Percentiles rank a stretch among this genome's conserved stretches.
Evolutionary conservation across 2,329 filamentous ascomycete species (phyloP).

Genomic region (Diplodia sapinea): DNA sequence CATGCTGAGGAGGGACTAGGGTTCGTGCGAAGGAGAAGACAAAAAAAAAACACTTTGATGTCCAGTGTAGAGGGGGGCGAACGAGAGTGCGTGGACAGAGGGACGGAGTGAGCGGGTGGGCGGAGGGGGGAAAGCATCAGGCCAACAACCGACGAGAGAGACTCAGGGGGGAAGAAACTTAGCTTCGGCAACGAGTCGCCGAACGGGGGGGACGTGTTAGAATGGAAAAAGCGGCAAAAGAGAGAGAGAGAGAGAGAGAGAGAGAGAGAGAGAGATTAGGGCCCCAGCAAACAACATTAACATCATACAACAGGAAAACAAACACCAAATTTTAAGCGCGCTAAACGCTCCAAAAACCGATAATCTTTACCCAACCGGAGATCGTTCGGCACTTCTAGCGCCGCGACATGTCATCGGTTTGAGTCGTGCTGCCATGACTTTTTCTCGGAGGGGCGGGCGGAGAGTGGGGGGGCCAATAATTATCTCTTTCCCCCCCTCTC

Average conservation of each 20-base stretch:
- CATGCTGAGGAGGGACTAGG: conserved; percentile 54
- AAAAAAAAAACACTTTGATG: not conserved
- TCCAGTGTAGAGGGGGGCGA: not conserved
- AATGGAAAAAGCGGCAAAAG: not conserved
- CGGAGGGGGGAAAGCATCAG: not conserved
- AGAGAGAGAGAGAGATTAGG: not conserved
- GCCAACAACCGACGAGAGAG: not conserved
- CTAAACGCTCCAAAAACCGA: not conserved
- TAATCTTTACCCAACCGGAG: not conserved
- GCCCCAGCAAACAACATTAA: not conserved
- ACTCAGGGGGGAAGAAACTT: too few species aligned
- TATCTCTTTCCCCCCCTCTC: not conserved
- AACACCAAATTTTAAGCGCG: conserved; percentile 1
- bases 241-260: too few species aligned
- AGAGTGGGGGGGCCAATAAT: not conserved
- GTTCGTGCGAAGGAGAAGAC: not conserved
- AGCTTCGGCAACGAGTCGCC: conserved; percentile 1
- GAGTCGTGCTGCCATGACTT: not conserved
- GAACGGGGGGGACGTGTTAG: not conserved
- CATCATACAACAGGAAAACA: not conserved
- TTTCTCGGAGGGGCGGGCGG: not conserved
- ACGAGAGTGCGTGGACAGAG: not conserved
- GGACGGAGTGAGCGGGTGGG: not conserved
- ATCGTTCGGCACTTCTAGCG: conserved; percentile 1
- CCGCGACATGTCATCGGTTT: not conserved